Conservation (phyloP, 257 asterid species). For the Agastache rugosa region DNA sequence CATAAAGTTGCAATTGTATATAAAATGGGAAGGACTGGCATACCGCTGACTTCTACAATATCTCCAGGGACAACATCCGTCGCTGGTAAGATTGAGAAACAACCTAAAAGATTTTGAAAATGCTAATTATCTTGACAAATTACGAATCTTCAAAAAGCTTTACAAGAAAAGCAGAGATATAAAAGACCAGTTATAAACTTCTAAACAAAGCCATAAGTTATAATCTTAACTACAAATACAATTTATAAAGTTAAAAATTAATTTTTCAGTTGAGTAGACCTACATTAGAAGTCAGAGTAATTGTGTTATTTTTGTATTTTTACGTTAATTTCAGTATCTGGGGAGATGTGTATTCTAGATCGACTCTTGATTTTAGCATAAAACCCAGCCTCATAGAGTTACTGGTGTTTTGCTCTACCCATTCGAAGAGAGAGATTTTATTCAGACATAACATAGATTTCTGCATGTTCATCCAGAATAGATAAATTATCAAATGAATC, state of each 20-base stretch:
- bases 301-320: neutral
- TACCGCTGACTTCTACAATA: constrained; percentile 97
- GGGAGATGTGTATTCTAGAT: neutral
- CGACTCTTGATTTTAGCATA: neutral
- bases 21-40: constrained; percentile 35
- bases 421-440: neutral
- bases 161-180: constrained; percentile 27
- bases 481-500: neutral
- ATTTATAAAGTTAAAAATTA: neutral
- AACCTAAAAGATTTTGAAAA: constrained; percentile 56
- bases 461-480: neutral
- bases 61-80: constrained; percentile 98
- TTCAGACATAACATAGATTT: neutral
- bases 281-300: neutral
- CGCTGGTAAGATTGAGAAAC: constrained; percentile 94
- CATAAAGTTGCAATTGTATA: constrained; percentile 27
- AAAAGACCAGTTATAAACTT: constrained; percentile 8
- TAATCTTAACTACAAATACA: neutral
- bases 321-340: neutral
- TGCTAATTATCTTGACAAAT: constrained; percentile 27
- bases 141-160: constrained; percentile 10
- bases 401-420: neutral
- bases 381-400: neutral
- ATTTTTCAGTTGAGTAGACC: neutral
- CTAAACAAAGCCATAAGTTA: neutral